Evolutionary conservation across 768 basidiomycete species (phyloP).

Genomic region (Pleurotus ostreatus): DNA sequence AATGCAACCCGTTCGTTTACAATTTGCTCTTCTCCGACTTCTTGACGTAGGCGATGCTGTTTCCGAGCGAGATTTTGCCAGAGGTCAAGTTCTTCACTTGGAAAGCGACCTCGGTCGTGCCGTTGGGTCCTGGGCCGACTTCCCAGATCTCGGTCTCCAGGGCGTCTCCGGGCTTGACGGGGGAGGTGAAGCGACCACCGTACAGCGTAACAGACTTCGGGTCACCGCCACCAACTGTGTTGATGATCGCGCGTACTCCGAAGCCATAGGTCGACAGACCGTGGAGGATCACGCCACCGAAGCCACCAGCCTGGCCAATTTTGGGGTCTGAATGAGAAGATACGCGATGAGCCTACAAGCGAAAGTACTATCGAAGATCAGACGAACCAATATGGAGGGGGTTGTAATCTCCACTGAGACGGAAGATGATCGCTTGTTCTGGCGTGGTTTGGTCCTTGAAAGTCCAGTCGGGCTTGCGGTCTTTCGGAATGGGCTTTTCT

Average conservation of each 20-base stretch:
- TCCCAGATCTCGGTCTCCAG: conserved; percentile 81
- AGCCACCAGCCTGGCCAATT: conserved; percentile 70
- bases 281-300: conserved; percentile 83
- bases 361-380: not conserved
- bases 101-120: conserved; percentile 58
- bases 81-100: conserved; percentile 55
- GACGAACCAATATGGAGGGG: conserved; percentile 66
- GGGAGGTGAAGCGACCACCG: conserved; percentile 75
- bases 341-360: not conserved
- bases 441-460: conserved; percentile 58
- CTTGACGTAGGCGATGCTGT: not conserved
- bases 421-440: conserved; percentile 68
- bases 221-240: conserved; percentile 56
- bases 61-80: conserved; percentile 43
- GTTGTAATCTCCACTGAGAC: conserved; percentile 77
- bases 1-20: not conserved
- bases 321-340: conserved; percentile 49
- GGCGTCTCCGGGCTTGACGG: conserved; percentile 78
- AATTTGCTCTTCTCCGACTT: conserved; percentile 13
- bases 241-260: conserved; percentile 71
- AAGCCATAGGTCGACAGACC: conserved; percentile 83
- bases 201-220: conserved; percentile 62
- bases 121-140: conserved; percentile 59
- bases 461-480: conserved; percentile 57
- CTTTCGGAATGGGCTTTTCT: conserved; percentile 57